phyloP scores from a whole-genome alignment of 2,329 filamentous ascomycete species.

The Neurospora crassa region DNA sequence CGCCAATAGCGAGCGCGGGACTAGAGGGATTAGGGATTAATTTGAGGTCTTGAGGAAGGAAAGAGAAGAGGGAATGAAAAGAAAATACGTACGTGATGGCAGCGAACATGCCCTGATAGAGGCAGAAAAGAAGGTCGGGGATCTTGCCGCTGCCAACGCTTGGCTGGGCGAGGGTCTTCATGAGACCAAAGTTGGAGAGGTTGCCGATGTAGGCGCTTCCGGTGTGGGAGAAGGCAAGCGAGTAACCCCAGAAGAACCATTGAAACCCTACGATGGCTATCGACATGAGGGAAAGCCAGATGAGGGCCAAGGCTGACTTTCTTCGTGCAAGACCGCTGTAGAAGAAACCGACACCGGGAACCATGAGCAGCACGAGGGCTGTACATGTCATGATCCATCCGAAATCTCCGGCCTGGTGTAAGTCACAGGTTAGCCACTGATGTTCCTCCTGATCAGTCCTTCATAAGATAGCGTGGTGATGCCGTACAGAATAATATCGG shows the following conservation, averaged over 20 bases:
- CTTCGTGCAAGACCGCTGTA: constrained; percentile 83
- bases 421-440: neutral
- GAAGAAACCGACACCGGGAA: constrained; percentile 89
- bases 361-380: constrained; percentile 82
- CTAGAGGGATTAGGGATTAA: constrained; percentile 22
- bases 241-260: constrained; percentile 96
- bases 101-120: constrained; percentile 87
- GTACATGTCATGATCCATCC: constrained; percentile 70
- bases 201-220: constrained; percentile 72
- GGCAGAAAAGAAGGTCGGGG: constrained; percentile 74
- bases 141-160: constrained; percentile 63
- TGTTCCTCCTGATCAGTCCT: neutral
- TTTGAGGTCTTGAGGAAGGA: neutral
- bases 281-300: constrained; percentile 78
- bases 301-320: constrained; percentile 79
- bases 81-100: constrained; percentile 63
- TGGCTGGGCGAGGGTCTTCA: constrained; percentile 64
- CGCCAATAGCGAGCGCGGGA: constrained; percentile 48
- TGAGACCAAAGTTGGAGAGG: constrained; percentile 72
- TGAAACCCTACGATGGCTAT: constrained; percentile 75
- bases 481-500: constrained; percentile 66
- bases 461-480: neutral
- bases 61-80: neutral
- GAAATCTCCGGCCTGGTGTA: constrained; percentile 62
- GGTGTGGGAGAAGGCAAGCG: constrained; percentile 71